Percentiles rank a stretch among this genome's conserved stretches.
These are phyloP conservation scores for Thecaphora thlaspeos DNA, from an alignment of 1,284 basidiomycete genomes.

Conservation along the genomic window DNA sequence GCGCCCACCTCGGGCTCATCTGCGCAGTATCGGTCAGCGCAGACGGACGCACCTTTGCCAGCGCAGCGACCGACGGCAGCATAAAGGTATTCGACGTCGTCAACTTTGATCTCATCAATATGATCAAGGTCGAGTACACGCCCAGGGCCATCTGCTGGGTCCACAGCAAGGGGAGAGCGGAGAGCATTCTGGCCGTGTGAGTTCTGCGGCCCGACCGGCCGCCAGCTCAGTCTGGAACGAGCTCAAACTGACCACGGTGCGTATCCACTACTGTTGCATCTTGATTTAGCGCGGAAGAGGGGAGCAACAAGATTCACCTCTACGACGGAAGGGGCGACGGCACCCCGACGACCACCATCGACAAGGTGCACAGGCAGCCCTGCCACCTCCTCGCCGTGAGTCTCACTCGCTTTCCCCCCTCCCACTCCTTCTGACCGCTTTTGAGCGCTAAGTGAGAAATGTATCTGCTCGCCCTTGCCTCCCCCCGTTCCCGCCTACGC, in stretches of 20 bases:
- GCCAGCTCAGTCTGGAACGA: too few species aligned
- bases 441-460: too few species aligned
- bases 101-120: conserved; percentile 99
- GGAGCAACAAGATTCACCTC: conserved; percentile 73
- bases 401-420: conserved; percentile 25
- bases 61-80: conserved; percentile 60
- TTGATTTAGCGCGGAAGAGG: conserved; percentile 70
- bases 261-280: too few species aligned
- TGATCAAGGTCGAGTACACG: conserved; percentile 70
- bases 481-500: conserved; percentile 16
- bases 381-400: conserved; percentile 86
- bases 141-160: conserved; percentile 67
- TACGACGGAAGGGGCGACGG: conserved; percentile 89
- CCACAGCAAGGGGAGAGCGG: conserved; percentile 80
- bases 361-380: conserved; percentile 77
- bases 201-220: too few species aligned
- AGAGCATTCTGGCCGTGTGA: conserved; percentile 82
- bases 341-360: conserved; percentile 71
- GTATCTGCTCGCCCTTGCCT: too few species aligned
- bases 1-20: conserved; percentile 82
- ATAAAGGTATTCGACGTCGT: conserved; percentile 96
- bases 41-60: conserved; percentile 90
- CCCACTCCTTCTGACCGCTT: conserved; percentile 1
- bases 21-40: conserved; percentile 79
- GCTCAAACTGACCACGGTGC: too few species aligned